phyloP scores from a whole-genome alignment of 78 protist genomes.

The Cavenderia fasciculata region DNA sequence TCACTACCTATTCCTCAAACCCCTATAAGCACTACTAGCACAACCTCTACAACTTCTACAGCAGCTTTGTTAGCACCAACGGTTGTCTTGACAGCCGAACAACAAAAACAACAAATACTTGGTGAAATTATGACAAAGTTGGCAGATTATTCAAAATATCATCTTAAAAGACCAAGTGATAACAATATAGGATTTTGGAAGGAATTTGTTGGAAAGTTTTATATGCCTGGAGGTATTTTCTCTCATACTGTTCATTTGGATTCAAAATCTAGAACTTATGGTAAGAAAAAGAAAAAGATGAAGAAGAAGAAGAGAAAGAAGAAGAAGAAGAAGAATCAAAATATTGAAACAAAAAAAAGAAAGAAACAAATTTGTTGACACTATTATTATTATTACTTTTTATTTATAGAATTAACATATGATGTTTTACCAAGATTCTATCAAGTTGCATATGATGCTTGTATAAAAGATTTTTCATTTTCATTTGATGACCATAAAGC shows the following conservation, averaged over 20 bases:
- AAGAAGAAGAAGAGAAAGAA: too few relatives aligned
- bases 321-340: too few relatives aligned
- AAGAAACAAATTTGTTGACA: too few relatives aligned
- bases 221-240: constrained; percentile 48
- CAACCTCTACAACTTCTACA: neutral
- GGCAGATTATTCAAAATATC: neutral
- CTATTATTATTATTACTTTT: too few relatives aligned
- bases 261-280: neutral
- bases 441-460: constrained; percentile 39
- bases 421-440: constrained; percentile 22
- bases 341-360: too few relatives aligned
- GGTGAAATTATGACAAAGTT: constrained; percentile 3
- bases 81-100: too few relatives aligned
- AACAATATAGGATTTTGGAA: constrained; percentile 22
- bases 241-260: constrained; percentile 40
- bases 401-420: constrained; percentile 13
- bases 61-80: too few relatives aligned
- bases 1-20: neutral
- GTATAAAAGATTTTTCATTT: constrained; percentile 33
- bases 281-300: neutral
- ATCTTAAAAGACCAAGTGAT: neutral
- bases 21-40: neutral
- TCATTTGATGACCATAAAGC: constrained; percentile 19
- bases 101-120: too few relatives aligned
- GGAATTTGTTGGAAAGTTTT: constrained; percentile 1